phyloP scores from a whole-genome alignment of 805 yeast species.

The Saturnispora sekii region DNA sequence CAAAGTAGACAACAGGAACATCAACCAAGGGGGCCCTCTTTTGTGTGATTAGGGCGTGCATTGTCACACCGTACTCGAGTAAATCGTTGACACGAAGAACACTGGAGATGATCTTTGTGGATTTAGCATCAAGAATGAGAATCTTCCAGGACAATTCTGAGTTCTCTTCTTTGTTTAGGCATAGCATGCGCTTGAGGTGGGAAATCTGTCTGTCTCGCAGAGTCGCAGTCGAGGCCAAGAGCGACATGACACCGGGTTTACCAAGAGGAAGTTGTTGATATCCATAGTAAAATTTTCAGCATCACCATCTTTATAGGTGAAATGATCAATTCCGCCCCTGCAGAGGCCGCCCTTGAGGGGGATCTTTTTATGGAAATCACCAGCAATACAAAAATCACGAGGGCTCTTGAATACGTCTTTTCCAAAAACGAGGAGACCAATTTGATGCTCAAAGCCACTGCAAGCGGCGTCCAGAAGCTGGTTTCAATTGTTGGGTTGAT shows the following conservation, averaged over 20 bases:
- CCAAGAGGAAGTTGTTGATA: background rate
- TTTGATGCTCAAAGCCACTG: background rate
- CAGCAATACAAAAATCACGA: constrained; percentile 1
- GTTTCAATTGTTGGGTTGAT: constrained; percentile 5
- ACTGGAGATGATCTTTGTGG: constrained; percentile 81
- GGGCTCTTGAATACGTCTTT: constrained; percentile 1
- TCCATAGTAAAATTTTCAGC: background rate
- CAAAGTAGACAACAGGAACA: constrained; percentile 89
- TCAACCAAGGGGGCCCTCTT: constrained; percentile 81
- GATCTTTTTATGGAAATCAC: background rate
- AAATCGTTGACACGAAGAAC: constrained; percentile 90
- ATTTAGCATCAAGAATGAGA: constrained; percentile 66
- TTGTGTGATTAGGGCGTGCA: constrained; percentile 66
- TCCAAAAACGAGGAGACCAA: background rate
- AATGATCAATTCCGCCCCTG: background rate
- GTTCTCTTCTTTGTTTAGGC: constrained; percentile 57
- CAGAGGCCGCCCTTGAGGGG: background rate
- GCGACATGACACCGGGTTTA: constrained; percentile 11
- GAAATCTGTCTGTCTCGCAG: constrained; percentile 24
- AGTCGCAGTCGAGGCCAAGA: constrained; percentile 12
- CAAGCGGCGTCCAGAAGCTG: constrained; percentile 4
- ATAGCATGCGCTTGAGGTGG: constrained; percentile 72
- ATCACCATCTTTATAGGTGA: background rate
- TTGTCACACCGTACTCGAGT: constrained; percentile 82
- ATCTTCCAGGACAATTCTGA: constrained; percentile 89